These are phyloP conservation scores for Plenodomus biglobosus DNA, from an alignment of 2,329 filamentous ascomycete species.

Conservation along the genomic window DNA sequence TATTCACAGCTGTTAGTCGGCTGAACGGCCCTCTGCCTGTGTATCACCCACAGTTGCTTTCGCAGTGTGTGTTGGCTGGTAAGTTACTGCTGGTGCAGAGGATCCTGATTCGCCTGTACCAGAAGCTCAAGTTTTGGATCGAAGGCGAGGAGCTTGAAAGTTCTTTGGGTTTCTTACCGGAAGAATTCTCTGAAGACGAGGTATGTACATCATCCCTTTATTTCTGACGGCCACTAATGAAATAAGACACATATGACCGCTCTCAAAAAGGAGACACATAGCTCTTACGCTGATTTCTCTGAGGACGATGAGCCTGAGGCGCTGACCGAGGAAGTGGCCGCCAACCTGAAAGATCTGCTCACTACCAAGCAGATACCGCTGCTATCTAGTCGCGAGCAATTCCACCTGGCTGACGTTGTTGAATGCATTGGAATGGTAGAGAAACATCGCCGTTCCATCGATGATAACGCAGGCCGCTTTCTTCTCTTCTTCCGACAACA, in stretches of 20 bases:
- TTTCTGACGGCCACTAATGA: conserved; percentile 4
- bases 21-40: conserved; percentile 85
- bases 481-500: conserved; percentile 86
- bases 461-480: conserved; percentile 85
- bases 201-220: conserved; percentile 33
- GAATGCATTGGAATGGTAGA: conserved; percentile 84
- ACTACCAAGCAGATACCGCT: conserved; percentile 73
- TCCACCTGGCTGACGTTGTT: conserved; percentile 78
- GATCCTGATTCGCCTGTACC: conserved; percentile 71
- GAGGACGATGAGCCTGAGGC: conserved; percentile 61
- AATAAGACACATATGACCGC: conserved; percentile 42
- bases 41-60: conserved; percentile 89
- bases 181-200: conserved; percentile 52
- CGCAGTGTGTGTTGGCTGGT: conserved; percentile 81
- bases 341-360: conserved; percentile 74
- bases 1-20: conserved; percentile 79
- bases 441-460: conserved; percentile 83
- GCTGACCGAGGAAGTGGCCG: conserved; percentile 71
- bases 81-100: conserved; percentile 71
- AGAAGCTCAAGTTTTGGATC: conserved; percentile 77
- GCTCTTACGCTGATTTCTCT: conserved; percentile 55
- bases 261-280: conserved; percentile 52
- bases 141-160: conserved; percentile 80
- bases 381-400: conserved; percentile 82
- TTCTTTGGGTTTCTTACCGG: conserved; percentile 63